These are phyloP conservation scores for Colletotrichum cereale DNA, from an alignment of 2,329 filamentous ascomycete species.

Conservation along the genomic window DNA sequence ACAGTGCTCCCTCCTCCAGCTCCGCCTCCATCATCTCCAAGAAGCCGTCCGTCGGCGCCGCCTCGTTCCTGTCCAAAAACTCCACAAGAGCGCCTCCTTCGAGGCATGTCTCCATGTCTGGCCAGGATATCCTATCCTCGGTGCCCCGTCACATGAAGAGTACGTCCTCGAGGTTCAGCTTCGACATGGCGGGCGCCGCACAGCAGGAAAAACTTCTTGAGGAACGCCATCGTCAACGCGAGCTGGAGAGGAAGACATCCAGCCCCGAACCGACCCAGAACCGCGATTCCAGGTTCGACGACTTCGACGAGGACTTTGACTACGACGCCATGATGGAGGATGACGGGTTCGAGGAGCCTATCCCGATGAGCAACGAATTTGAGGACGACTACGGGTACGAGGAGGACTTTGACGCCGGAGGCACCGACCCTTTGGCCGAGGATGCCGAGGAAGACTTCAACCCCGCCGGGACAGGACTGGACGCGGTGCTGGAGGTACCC, in stretches of 20 bases:
- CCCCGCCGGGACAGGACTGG: slow-evolving; percentile 21
- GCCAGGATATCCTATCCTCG: slow-evolving; percentile 60
- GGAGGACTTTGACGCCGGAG: slow-evolving; percentile 43
- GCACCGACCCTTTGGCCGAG: slow-evolving; percentile 44
- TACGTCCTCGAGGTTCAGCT: slow-evolving; percentile 84
- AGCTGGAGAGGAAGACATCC: slow-evolving; percentile 69
- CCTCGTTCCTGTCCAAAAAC: slow-evolving; percentile 43
- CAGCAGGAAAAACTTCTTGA: slow-evolving; percentile 77
- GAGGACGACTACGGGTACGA: slow-evolving; percentile 53
- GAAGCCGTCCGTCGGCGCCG: slow-evolving; percentile 46
- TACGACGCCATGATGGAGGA: slow-evolving; percentile 76
- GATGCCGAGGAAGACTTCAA: slow-evolving; percentile 23
- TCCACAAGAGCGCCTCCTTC: slow-evolving; percentile 59
- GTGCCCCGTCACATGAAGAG: slow-evolving; percentile 78
- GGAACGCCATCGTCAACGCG: slow-evolving; percentile 77
- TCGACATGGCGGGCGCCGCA: slow-evolving; percentile 81
- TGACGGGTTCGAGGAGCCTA: slow-evolving; percentile 75
- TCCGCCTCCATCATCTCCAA: slow-evolving; percentile 52
- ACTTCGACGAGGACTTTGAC: slow-evolving; percentile 74
- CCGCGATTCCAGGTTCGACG: slow-evolving; percentile 69
- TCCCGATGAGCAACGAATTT: slow-evolving; percentile 68
- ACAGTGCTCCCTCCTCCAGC: slow-evolving; percentile 45
- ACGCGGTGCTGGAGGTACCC: slow-evolving; percentile 29
- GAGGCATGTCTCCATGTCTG: slow-evolving; percentile 65
- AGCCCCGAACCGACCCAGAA: slow-evolving; percentile 50